A percentile compares a stretch with the other conserved stretches of the same genome.
Conservation (phyloP, 306 rosid species). For the Prunus mira region DNA sequence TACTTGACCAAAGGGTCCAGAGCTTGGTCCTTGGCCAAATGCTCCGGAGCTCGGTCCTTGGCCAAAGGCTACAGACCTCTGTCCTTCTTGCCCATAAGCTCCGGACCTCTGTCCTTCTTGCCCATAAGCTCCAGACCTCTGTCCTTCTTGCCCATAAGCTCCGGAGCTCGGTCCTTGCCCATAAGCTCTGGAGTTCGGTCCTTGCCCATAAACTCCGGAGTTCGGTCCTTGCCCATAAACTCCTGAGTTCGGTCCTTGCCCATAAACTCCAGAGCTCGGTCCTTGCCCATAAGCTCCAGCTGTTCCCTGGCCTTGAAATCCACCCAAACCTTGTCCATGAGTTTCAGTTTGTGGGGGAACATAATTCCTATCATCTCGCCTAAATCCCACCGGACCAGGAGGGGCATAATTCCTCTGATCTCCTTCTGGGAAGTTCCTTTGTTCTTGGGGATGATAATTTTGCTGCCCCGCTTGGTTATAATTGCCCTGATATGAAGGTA, state of each 20-base stretch:
- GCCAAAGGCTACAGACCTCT: background rate
- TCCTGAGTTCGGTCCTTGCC: background rate
- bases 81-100: background rate
- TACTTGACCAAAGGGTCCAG: slow-evolving; percentile 21
- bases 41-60: slow-evolving; percentile 13
- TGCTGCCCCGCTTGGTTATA: slow-evolving; percentile 38
- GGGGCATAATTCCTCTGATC: slow-evolving; percentile 37
- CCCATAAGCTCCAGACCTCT: background rate
- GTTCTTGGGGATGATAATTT: slow-evolving; percentile 31
- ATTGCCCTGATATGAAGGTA: slow-evolving; percentile 50
- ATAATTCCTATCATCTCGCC: slow-evolving; percentile 24
- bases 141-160: background rate
- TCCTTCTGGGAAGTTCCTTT: slow-evolving; percentile 43
- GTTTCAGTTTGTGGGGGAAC: slow-evolving; percentile 30
- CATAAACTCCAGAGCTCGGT: background rate
- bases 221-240: background rate
- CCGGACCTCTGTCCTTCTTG: background rate
- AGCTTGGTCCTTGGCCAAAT: slow-evolving; percentile 22
- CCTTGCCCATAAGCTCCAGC: background rate
- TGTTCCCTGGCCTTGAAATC: background rate
- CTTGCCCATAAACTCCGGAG: background rate
- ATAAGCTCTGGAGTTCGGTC: background rate
- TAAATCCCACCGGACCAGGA: slow-evolving; percentile 45
- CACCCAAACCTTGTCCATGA: background rate
- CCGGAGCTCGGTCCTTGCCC: background rate